Percentiles rank a stretch among this genome's conserved stretches.
phyloP scores from a whole-genome alignment of 2,329 filamentous ascomycete genomes.

The Beauveria pseudobassiana region DNA sequence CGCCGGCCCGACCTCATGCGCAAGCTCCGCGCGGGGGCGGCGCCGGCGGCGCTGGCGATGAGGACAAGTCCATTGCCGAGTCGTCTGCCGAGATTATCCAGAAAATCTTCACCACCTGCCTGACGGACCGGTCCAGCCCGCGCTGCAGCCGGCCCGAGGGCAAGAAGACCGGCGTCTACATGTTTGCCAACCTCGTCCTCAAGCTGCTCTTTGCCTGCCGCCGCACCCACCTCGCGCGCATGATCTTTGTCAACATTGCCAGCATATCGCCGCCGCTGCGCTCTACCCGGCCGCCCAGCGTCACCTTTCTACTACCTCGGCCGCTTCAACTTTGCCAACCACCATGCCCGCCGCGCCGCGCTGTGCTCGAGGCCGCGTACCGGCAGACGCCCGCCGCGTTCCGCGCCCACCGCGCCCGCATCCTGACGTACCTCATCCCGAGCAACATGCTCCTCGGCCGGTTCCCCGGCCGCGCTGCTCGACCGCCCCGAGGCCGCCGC shows the following conservation, averaged over 20 bases:
- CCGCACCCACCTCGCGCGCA: slow-evolving; percentile 75
- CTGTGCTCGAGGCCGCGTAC: slow-evolving; percentile 73
- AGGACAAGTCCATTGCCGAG: slow-evolving; percentile 74
- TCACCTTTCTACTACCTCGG: slow-evolving; percentile 92
- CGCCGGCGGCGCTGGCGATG: slow-evolving; percentile 43
- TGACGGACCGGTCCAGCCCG: slow-evolving; percentile 70
- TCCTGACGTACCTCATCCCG: slow-evolving; percentile 77
- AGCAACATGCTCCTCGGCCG: slow-evolving; percentile 78
- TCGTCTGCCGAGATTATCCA: slow-evolving; percentile 83
- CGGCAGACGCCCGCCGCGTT: slow-evolving; percentile 55
- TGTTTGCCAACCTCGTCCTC: slow-evolving; percentile 83
- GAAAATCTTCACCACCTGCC: slow-evolving; percentile 82
- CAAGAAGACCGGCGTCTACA: slow-evolving; percentile 82
- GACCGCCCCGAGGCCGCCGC: slow-evolving; percentile 60
- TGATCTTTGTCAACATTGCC: slow-evolving; percentile 83
- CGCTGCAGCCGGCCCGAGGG: slow-evolving; percentile 61
- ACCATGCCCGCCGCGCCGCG: slow-evolving; percentile 71
- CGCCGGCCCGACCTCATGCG: slow-evolving; percentile 70
- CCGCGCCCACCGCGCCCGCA: slow-evolving; percentile 65
- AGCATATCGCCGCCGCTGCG: slow-evolving; percentile 73
- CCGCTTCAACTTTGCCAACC: slow-evolving; percentile 79
- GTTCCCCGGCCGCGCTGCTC: slow-evolving; percentile 64
- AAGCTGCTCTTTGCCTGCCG: slow-evolving; percentile 84
- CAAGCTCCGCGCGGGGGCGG: slow-evolving; percentile 45
- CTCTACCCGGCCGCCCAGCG: slow-evolving; percentile 78